Conservation (phyloP, 2,329 filamentous ascomycete species). For the Rhynchosporium graminicola region DNA sequence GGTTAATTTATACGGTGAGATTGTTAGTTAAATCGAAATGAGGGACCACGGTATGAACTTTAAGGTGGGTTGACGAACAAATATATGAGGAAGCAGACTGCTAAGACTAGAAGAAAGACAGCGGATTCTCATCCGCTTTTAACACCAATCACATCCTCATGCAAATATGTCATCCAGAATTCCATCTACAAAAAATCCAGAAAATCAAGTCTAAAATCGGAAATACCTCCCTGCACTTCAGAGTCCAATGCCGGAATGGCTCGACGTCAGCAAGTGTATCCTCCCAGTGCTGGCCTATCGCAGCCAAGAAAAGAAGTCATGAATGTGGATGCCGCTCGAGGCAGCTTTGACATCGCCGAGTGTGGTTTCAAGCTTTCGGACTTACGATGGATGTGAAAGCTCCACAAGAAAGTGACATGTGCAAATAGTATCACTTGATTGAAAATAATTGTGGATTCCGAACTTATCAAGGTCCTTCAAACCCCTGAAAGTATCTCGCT, state of each 20-base stretch:
- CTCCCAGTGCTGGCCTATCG: background rate
- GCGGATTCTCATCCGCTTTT: background rate
- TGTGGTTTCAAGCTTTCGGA: background rate
- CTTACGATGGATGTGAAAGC: background rate
- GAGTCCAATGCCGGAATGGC: background rate
- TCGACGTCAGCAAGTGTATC: background rate
- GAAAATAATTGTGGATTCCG: background rate
- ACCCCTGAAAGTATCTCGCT: background rate
- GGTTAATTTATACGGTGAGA: too few relatives aligned
- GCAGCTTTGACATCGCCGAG: background rate
- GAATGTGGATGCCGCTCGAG: background rate
- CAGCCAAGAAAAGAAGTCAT: background rate
- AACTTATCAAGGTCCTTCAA: background rate
- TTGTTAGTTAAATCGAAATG: too few relatives aligned
- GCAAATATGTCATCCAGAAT: background rate
- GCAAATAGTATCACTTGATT: background rate
- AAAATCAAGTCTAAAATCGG: background rate
- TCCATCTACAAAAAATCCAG: background rate
- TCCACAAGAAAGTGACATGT: background rate
- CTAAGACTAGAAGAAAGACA: background rate
- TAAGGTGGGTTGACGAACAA: background rate
- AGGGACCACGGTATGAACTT: too few relatives aligned
- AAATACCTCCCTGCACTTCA: background rate
- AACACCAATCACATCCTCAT: background rate
- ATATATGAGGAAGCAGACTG: background rate